Conservation (phyloP, 2,329 filamentous ascomycete species). For the Nectriaceae sp. region DNA sequence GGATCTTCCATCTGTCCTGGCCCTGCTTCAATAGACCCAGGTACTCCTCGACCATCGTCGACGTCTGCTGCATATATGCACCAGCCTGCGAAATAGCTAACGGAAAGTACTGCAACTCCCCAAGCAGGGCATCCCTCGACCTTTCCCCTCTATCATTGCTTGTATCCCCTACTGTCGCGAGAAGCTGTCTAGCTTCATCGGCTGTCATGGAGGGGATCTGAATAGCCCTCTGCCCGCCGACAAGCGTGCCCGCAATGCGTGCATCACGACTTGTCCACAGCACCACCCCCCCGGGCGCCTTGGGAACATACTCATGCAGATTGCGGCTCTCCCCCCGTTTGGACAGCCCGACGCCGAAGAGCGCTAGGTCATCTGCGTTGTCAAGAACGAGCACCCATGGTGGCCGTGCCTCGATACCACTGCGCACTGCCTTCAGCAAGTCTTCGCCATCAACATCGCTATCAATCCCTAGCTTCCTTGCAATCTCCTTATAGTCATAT, state of each 20-base stretch:
- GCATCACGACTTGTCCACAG: slow-evolving; percentile 37
- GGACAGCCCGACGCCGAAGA: slow-evolving; percentile 25
- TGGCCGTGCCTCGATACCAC: slow-evolving; percentile 14
- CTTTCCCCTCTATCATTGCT: background rate
- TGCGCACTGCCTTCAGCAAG: slow-evolving; percentile 18
- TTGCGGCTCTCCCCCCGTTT: background rate
- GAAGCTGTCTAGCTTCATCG: slow-evolving; percentile 15
- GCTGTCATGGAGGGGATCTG: slow-evolving; percentile 24
- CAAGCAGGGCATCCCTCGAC: slow-evolving; percentile 11
- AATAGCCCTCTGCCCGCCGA: slow-evolving; percentile 22
- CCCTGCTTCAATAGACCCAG: slow-evolving; percentile 23
- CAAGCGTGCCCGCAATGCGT: slow-evolving; percentile 27
- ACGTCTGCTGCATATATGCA: slow-evolving; percentile 32
- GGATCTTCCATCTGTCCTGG: slow-evolving; percentile 23
- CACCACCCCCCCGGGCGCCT: slow-evolving; percentile 24
- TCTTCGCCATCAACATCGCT: slow-evolving; percentile 19
- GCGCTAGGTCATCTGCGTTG: slow-evolving; percentile 33
- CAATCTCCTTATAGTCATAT: slow-evolving; percentile 34
- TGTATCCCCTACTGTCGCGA: background rate
- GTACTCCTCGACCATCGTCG: slow-evolving; percentile 24
- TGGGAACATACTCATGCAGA: slow-evolving; percentile 28
- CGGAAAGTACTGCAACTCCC: slow-evolving; percentile 30
- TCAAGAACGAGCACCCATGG: slow-evolving; percentile 36
- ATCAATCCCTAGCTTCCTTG: slow-evolving; percentile 23
- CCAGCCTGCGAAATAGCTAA: slow-evolving; percentile 36